Base-by-base conservation (phyloP, 768 basidiomycete species). In the Kwoniella botswanensis region DNA sequence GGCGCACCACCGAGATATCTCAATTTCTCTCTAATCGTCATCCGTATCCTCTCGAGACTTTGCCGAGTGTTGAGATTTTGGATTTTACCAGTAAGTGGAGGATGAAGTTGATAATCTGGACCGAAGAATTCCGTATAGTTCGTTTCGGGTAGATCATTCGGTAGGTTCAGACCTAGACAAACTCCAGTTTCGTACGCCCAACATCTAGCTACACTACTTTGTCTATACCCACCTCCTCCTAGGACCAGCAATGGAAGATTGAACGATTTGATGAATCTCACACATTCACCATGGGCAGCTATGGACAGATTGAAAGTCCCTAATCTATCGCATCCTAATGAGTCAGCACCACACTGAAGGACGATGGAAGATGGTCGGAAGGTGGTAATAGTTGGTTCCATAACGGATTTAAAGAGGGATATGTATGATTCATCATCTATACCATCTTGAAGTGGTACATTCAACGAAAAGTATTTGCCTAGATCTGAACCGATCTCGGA, bases 121-220 rank as follows among this genome's bases (percentile, higher is more conserved):
- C 88, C 89, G 85, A 97, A 99, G 84, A 94, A 98, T 6, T 91
- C 87, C 77, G 97, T 93, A 84, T 98, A 99, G 1, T 92, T 89
- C 15, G 13, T 98, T 24, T 86, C 85, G 0, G 96, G 96, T 10
- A 99, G 89, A 70, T 91, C 90, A 84, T 96, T 91, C 0, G 94
- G 91, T 35, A 99, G 88, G 10, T 79, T 72, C 0, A 90, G 88
- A 17, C 92, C 93, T 57, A 97, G 90, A 9, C 96, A 89, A 0
- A 98, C 92, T 13, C 93, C 90, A 0, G 97, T 99, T 83, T 99
- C 96, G 86, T 99, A 96, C 43, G 96, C 91, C 96, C 96, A 99
- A 81, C 96, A 99, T n/a, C 96, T 89, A 57, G 92, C 92, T 74
- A 99, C 97, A 80, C 96, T 96, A 80, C 94, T 92, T 82, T 98